Base-by-base conservation (phyloP, 495 filamentous ascomycete genomes). In the Annulohypoxylon moriforme region DNA sequence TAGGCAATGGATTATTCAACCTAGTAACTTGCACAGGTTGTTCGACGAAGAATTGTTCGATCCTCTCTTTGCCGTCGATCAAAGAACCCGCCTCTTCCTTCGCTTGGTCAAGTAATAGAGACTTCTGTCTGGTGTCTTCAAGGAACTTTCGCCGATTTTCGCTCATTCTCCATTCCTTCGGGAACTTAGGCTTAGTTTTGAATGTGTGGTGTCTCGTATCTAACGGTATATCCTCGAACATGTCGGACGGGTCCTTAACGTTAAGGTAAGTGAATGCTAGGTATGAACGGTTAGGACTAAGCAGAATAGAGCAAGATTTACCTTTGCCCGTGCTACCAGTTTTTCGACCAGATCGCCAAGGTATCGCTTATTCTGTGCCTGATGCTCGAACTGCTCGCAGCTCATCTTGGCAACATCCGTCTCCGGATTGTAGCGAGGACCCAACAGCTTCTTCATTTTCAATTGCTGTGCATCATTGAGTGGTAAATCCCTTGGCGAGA, bases 301-400 rank as follows among this genome's bases (percentile, higher is more conserved):
- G 27, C 8, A 33, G 11, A 36, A 25, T 14, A 13, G 1, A 33
- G 4, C 29, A 11, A n/a, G 6, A 69, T 76, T 53, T 83, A 89
- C 88, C 84, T 90, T 92, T 42, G 93, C 93, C 78, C 94, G 90
- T 13, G 79, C 81, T 38, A 99, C 81, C 72, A 99, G 81, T 18
- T 83, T 86, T 33, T 90, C 83, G 60, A 99, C 86, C 33, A 91
- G 53, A 68, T 97, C 93, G 42, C 89, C 91, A 31, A 99, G 86
- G 74, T 94, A 97, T 6, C 94, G 90, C 83, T 98, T 99, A 83
- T 99, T 99, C 83, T 98, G 95, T 11, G 94, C 94, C 71, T 91
- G 90, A 36, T 92, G 90, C 76, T 90, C 86, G 75, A 93, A 97
- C 78, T 90, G 89, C 81, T 98, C 96, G 81, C 92, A 93, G 73